A percentile compares a stretch with the other conserved stretches of the same genome.
Evolutionary conservation across 805 yeast species (phyloP).

Genomic region (Wickerhamiella siamensis): DNA sequence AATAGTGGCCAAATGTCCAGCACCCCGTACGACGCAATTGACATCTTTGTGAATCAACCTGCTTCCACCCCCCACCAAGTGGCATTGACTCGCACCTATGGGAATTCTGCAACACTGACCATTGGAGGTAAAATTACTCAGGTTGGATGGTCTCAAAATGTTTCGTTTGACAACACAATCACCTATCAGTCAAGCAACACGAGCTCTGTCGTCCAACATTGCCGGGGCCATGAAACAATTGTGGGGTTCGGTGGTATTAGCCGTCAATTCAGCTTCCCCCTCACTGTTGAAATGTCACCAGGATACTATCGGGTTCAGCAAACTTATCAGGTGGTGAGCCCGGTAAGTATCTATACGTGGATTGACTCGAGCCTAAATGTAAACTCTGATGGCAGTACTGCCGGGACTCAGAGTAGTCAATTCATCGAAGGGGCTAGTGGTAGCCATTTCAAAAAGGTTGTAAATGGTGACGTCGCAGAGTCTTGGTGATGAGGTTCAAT

Average conservation of each 20-base stretch:
- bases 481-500: background rate
- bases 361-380: slow-evolving; percentile 12
- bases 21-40: slow-evolving; percentile 2
- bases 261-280: slow-evolving; percentile 8
- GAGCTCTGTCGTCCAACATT: slow-evolving; percentile 10
- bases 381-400: slow-evolving; percentile 5
- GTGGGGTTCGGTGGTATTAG: slow-evolving; percentile 5
- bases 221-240: slow-evolving; percentile 9
- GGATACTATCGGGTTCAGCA: slow-evolving; percentile 12
- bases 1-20: slow-evolving; percentile 10
- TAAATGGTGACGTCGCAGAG: background rate
- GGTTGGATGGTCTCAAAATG: slow-evolving; percentile 13
- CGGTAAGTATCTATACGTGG: slow-evolving; percentile 10
- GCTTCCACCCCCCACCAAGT: slow-evolving; percentile 2
- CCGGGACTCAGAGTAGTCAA: slow-evolving; percentile 6
- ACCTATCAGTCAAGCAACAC: background rate
- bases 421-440: slow-evolving; percentile 9
- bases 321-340: slow-evolving; percentile 5
- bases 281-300: slow-evolving; percentile 8
- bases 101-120: slow-evolving; percentile 10
- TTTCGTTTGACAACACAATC: slow-evolving; percentile 10
- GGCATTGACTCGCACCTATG: slow-evolving; percentile 5
- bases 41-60: background rate
- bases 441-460: slow-evolving; percentile 5
- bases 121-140: slow-evolving; percentile 12